These are phyloP conservation scores for Populus euphratica DNA, from an alignment of 345 rosid species.

Conservation along the genomic window DNA sequence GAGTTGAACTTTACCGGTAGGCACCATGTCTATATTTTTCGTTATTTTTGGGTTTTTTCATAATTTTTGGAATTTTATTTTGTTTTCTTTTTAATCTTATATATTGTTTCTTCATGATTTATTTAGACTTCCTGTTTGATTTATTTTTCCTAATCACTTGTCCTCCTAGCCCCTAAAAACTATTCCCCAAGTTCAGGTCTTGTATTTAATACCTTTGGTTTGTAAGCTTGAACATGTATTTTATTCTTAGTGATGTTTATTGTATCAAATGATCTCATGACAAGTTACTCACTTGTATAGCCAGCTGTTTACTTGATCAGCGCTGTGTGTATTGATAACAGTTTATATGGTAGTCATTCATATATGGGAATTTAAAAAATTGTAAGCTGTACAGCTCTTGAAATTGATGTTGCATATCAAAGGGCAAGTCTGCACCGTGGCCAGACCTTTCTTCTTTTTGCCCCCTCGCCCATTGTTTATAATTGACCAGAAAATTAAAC, in stretches of 20 bases:
- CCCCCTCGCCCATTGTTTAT: no score
- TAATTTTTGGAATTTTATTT: background rate
- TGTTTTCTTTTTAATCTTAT: background rate
- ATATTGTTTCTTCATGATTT: background rate
- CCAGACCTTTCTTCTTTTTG: no score
- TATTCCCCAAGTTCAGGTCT: background rate
- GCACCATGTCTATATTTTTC: conserved; percentile 5
- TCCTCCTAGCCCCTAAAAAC: background rate
- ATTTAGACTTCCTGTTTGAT: background rate
- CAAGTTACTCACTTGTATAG: background rate
- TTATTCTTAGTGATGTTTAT: background rate
- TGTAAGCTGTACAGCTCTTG: no score
- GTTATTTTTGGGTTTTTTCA: background rate
- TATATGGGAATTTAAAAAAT: no score
- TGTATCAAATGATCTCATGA: background rate
- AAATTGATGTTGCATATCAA: no score
- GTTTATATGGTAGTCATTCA: background rate
- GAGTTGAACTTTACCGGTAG: conserved; percentile 78
- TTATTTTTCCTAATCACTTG: background rate
- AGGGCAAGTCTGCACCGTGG: no score
- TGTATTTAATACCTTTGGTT: no score
- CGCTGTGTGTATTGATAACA: background rate
- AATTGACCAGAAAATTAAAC: no score
- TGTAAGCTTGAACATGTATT: background rate
- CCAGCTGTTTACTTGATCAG: background rate